Base-by-base conservation (phyloP, 768 basidiomycete species). In the Tulasnella sp. region DNA sequence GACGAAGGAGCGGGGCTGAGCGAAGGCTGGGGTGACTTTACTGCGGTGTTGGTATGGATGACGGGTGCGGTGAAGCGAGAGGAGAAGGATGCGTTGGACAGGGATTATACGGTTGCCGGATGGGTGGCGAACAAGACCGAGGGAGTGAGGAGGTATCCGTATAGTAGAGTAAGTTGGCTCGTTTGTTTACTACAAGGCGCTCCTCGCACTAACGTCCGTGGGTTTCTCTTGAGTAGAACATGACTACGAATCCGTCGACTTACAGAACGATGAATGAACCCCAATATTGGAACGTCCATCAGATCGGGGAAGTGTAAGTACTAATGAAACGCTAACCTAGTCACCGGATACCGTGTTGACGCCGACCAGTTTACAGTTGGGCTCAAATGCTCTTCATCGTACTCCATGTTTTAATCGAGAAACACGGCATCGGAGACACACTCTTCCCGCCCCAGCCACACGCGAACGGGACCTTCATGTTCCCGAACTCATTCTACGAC, bases 251-350 rank as follows among this genome's bases (percentile, higher is more conserved):
- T 83, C 95, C 94, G 0, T 92, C 91, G 69, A 90, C 88, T 0
- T 98, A 97, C 86, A 91, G 94, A 87, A 95, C 90, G 1, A 89
- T 99, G 22, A 92, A 98, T 83, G 90, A 90, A 80, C 89, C 90
- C 2, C 92, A 92, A n/a, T 95, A 95, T 84, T 95, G 92, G 89
- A 92, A 93, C 40, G 94, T 95, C 11, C 79, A 80, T 74, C 76
- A 78, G 41, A 79, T 77, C 39, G 76, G 41, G 1, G 69, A 74
- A 42, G 67, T 65, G 62, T 64, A 64, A 12, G 62, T 64, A 11
- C n/a, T 64, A n/a, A n/a, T n/a, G n/a, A n/a, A n/a, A n/a, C n/a
- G 32, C 19, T n/a, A 11, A 12, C 32, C 62, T n/a, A n/a, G 11
- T 64, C 16, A 29, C n/a, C 12, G 29, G 19, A 12, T n/a, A 16